Conservation (phyloP, 768 basidiomycete species). For the Russula ochroleuca region DNA sequence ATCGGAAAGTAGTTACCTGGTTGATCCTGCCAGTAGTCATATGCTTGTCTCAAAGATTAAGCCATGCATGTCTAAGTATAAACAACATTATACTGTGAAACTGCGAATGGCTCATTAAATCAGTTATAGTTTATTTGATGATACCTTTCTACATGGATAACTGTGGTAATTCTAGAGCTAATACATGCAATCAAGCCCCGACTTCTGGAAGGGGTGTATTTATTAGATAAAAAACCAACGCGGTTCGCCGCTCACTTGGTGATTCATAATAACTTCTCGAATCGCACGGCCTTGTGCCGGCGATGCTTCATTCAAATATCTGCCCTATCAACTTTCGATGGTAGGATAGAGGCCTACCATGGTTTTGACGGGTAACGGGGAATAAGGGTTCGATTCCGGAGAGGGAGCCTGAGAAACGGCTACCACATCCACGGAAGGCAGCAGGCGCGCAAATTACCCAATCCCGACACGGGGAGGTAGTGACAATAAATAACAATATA, state of each 20-base stretch:
- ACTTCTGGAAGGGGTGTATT: conserved; percentile 24
- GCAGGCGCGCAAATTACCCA: conserved; percentile 40
- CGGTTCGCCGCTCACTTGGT: conserved; percentile 59
- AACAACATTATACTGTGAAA: conserved; percentile 60
- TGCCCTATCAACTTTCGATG: conserved; percentile 76
- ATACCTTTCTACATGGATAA: conserved; percentile 72
- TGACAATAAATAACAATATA: conserved; percentile 45
- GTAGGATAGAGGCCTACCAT: conserved; percentile 73
- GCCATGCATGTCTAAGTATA: conserved; percentile 78
- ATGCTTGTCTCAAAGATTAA: conserved; percentile 83
- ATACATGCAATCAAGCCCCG: conserved; percentile 37
- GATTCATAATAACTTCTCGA: conserved; percentile 74
- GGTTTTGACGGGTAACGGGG: conserved; percentile 77
- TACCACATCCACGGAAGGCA: conserved; percentile 39
- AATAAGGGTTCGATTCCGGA: conserved; percentile 65
- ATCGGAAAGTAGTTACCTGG: conserved; percentile 64
- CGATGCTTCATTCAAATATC: conserved; percentile 67
- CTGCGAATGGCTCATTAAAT: conserved; percentile 81
- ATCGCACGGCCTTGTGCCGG: conserved; percentile 69
- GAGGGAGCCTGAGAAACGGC: conserved; percentile 43
- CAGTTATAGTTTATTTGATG: conserved; percentile 81
- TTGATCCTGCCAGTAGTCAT: conserved; percentile 83
- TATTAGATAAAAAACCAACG: conserved; percentile 68
- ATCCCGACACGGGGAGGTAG: conserved; percentile 40
- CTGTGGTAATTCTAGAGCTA: conserved; percentile 78